Conservation (phyloP, 768 basidiomycete species). For the Ramaria sp. region DNA sequence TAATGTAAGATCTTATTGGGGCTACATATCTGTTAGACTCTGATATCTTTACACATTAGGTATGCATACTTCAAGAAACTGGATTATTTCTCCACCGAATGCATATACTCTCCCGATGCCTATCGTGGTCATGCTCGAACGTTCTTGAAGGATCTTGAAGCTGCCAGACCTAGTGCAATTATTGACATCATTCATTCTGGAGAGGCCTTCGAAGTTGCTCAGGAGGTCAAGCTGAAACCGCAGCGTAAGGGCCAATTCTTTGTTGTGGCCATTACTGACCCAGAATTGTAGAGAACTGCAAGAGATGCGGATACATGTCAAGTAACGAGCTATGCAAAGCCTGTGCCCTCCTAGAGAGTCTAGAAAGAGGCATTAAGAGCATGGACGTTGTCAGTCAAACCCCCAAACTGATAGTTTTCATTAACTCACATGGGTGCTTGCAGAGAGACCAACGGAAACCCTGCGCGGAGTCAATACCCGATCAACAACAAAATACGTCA, state of each 20-base stretch:
- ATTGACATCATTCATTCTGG: conserved; percentile 98
- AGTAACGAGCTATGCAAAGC: conserved; percentile 97
- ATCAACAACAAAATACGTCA: too few relatives aligned
- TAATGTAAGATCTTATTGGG: conserved; percentile 56
- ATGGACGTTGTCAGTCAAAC: conserved; percentile 15
- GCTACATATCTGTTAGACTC: neutral
- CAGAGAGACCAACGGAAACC: neutral
- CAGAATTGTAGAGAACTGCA: conserved; percentile 62
- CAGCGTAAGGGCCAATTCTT: conserved; percentile 52
- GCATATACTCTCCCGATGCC: conserved; percentile 97
- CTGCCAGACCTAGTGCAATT: conserved; percentile 86
- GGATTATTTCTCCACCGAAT: conserved; percentile 98
- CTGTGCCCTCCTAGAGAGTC: conserved; percentile 80
- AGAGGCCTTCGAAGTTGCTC: conserved; percentile 79
- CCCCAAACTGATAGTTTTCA: conserved; percentile 12
- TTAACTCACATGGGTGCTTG: neutral
- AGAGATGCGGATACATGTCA: conserved; percentile 90
- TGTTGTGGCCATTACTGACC: neutral
- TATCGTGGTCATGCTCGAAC: conserved; percentile 93
- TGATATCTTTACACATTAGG: conserved; percentile 33
- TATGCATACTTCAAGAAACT: conserved; percentile 99
- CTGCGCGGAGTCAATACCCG: too few relatives aligned
- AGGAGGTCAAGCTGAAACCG: conserved; percentile 78
- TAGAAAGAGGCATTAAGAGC: conserved; percentile 68
- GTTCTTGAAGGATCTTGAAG: conserved; percentile 93